Conservation (phyloP, 1,284 basidiomycete species). For the Trichosporon ovoides region DNA sequence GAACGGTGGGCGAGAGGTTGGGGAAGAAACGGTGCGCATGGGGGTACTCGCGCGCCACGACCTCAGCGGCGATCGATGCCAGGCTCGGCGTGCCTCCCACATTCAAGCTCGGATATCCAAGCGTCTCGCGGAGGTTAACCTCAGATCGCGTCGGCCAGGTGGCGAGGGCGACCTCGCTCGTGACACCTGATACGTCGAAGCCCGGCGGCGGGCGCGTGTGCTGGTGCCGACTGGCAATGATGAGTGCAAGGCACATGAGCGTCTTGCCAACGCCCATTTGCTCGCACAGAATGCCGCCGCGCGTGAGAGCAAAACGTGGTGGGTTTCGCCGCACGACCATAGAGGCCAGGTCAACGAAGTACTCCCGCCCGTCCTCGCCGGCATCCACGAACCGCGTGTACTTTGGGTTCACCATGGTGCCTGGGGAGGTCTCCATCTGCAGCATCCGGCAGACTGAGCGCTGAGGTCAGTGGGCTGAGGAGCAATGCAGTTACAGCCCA, state of each 20-base stretch:
- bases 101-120: slow-evolving; percentile 5
- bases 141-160: slow-evolving; percentile 32
- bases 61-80: slow-evolving; percentile 29
- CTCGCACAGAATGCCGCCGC: slow-evolving; percentile 47
- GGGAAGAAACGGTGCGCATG: slow-evolving; percentile 8
- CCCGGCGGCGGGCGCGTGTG: slow-evolving; percentile 25
- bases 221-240: slow-evolving; percentile 41
- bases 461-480: slow-evolving; percentile 30
- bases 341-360: slow-evolving; percentile 31
- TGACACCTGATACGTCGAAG: slow-evolving; percentile 27
- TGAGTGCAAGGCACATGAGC: slow-evolving; percentile 46
- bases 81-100: slow-evolving; percentile 25
- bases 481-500: no score
- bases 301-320: slow-evolving; percentile 33
- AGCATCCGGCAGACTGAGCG: slow-evolving; percentile 36
- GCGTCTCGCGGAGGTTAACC: slow-evolving; percentile 16
- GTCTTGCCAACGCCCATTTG: slow-evolving; percentile 52
- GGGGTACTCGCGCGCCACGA: slow-evolving; percentile 23
- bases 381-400: slow-evolving; percentile 30
- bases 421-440: slow-evolving; percentile 39
- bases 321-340: slow-evolving; percentile 36
- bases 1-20: slow-evolving; percentile 12
- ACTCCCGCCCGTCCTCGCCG: slow-evolving; percentile 17
- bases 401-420: slow-evolving; percentile 29
- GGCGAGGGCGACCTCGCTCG: slow-evolving; percentile 28